Conservation (phyloP, 352 stramenopile genomes). For the Phytophthora fragariaefolia region DNA sequence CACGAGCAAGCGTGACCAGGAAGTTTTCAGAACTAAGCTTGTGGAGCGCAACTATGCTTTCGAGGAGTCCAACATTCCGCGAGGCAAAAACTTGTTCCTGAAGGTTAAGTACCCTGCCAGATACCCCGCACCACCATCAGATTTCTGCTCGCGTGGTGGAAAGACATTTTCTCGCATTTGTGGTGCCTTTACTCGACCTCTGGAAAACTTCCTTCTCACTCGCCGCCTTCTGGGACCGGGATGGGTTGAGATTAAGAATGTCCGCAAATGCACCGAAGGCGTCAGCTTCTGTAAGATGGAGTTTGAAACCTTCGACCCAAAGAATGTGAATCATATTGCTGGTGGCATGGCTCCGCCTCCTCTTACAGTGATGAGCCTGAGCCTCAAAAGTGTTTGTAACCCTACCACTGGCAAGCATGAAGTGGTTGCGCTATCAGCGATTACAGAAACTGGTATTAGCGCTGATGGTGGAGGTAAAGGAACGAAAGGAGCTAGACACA, state of each 20-base stretch:
- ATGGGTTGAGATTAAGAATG: constrained; percentile 96
- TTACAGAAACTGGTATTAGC: constrained; percentile 81
- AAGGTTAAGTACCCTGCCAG: constrained; percentile 98
- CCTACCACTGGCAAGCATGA: constrained; percentile 96
- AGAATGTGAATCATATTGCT: constrained; percentile 88
- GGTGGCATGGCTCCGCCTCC: constrained; percentile 84
- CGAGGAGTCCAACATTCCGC: constrained; percentile 94
- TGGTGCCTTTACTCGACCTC: constrained; percentile 90
- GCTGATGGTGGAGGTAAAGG: constrained; percentile 58
- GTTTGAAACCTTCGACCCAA: constrained; percentile 92
- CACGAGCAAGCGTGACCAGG: constrained; percentile 71
- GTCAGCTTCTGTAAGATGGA: constrained; percentile 96
- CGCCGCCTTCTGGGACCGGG: constrained; percentile 97
- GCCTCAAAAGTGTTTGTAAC: constrained; percentile 98
- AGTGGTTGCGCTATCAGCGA: constrained; percentile 89
- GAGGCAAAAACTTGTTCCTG: constrained; percentile 95
- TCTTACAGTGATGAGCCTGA: constrained; percentile 96
- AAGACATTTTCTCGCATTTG: constrained; percentile 96
- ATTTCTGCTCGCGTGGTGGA: constrained; percentile 90
- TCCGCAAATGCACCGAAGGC: constrained; percentile 69
- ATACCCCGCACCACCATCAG: constrained; percentile 84
- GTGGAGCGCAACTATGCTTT: constrained; percentile 98
- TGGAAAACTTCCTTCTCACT: constrained; percentile 99
- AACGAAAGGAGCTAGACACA: constrained; percentile 40
- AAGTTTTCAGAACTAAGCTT: constrained; percentile 94